Percentiles rank a stretch among this genome's conserved stretches.
Evolutionary conservation across 148 eudicot species (phyloP).

Genomic region (Polygonum aviculare): DNA sequence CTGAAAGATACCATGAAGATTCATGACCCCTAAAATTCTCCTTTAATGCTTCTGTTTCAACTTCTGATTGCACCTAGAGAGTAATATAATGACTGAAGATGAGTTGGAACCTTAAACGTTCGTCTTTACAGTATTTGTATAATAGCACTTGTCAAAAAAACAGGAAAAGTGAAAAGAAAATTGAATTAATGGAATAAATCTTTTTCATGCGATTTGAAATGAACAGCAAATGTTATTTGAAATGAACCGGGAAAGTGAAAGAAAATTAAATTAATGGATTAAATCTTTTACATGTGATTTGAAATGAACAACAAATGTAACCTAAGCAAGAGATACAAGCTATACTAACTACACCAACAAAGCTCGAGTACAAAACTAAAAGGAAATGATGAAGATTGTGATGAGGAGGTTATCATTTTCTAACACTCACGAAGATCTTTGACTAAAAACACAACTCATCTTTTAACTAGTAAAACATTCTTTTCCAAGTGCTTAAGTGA

Average conservation of each 20-base stretch:
- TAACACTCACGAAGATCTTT: neutral
- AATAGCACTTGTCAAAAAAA: neutral
- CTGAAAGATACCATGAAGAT: constrained; percentile 17
- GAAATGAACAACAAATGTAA: neutral
- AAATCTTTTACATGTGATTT: neutral
- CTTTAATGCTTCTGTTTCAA: constrained; percentile 28
- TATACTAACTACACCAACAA: neutral
- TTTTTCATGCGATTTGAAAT: neutral
- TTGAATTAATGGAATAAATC: neutral
- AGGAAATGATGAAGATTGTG: neutral
- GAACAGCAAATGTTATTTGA: neutral
- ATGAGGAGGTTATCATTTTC: neutral
- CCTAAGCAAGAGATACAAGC: neutral
- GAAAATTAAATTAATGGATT: neutral
- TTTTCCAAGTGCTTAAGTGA: neutral
- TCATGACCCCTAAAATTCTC: constrained; percentile 12
- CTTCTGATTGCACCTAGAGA: constrained; percentile 45
- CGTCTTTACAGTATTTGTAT: neutral
- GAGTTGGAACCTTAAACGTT: neutral
- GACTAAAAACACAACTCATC: neutral
- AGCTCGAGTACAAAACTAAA: neutral
- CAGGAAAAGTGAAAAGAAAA: neutral
- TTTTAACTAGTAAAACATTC: neutral
- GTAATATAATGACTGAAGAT: neutral
- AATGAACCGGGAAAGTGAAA: neutral